These are phyloP conservation scores for Vitis hybrid DNA, from an alignment of 177 flowering plant species.

Conservation along the genomic window DNA sequence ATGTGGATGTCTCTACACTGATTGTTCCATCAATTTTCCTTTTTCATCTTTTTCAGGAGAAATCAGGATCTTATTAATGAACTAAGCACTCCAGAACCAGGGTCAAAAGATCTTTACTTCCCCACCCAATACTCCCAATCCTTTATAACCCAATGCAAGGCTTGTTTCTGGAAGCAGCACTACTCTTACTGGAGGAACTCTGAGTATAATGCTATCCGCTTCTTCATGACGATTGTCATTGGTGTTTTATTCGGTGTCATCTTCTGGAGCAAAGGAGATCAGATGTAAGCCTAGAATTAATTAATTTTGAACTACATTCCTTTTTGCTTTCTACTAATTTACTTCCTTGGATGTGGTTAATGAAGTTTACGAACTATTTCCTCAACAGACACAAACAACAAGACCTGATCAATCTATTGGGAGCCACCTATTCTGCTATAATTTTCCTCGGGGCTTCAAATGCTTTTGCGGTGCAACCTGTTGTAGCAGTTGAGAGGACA, in stretches of 20 bases:
- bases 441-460: conserved; percentile 34
- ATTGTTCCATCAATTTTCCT: not conserved
- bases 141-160: conserved; percentile 27
- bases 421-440: conserved; percentile 27
- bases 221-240: conserved; percentile 22
- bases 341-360: too few species aligned
- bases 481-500: conserved; percentile 32
- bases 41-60: conserved; percentile 16
- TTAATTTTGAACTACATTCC: not conserved
- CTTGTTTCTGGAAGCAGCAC: conserved; percentile 36
- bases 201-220: conserved; percentile 26
- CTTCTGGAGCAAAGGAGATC: conserved; percentile 27
- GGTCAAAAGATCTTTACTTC: conserved; percentile 26
- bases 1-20: not conserved
- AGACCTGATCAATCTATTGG: conserved; percentile 26
- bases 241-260: conserved; percentile 28
- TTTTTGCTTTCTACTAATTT: not conserved
- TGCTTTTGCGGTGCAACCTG: conserved; percentile 23
- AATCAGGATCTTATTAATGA: conserved; percentile 29
- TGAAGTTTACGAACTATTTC: not conserved
- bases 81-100: conserved; percentile 21
- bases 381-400: conserved; percentile 20
- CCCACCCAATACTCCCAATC: conserved; percentile 25
- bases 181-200: conserved; percentile 43
- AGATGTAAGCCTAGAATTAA: conserved; percentile 8